A percentile compares a stretch with the other conserved stretches of the same genome.
phyloP scores from a whole-genome alignment of 2,329 filamentous ascomycete genomes.

The Lizonia empirigonia region DNA sequence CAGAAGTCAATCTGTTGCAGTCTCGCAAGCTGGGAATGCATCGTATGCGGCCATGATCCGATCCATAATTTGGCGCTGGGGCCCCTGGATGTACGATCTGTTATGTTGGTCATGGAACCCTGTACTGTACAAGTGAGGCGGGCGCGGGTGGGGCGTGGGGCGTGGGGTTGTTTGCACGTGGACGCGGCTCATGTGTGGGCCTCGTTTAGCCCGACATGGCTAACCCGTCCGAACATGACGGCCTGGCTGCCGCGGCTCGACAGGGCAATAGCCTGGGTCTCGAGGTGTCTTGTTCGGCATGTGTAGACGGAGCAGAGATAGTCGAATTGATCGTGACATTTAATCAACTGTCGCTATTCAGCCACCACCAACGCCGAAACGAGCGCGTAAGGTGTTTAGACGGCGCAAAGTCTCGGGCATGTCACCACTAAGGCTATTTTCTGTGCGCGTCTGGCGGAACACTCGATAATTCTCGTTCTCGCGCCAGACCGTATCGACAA shows the following conservation, averaged over 20 bases:
- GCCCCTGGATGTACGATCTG: neutral
- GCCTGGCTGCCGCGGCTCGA: neutral
- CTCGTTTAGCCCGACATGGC: neutral
- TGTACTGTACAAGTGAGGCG: neutral
- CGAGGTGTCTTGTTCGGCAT: neutral
- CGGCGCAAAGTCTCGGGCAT: slow-evolving; percentile 43
- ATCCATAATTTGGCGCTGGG: neutral
- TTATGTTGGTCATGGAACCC: slow-evolving; percentile 1
- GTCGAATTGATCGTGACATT: neutral
- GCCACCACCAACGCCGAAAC: slow-evolving; percentile 43
- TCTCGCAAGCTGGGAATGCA: neutral
- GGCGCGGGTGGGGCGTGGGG: neutral
- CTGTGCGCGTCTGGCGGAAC: slow-evolving; percentile 37
- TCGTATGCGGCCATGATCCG: neutral
- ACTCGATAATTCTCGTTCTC: slow-evolving; percentile 49
- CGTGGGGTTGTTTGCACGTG: slow-evolving; percentile 13
- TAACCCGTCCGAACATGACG: neutral
- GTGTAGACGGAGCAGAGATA: neutral
- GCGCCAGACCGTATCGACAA: slow-evolving; percentile 50
- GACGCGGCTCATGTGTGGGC: slow-evolving; percentile 2
- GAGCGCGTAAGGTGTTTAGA: slow-evolving; percentile 41
- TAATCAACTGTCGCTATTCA: slow-evolving; percentile 22
- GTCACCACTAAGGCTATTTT: slow-evolving; percentile 33
- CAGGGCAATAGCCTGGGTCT: neutral
- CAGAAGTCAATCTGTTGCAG: slow-evolving; percentile 3